phyloP scores from a whole-genome alignment of 345 rosid species.

The Salix dunnii region DNA sequence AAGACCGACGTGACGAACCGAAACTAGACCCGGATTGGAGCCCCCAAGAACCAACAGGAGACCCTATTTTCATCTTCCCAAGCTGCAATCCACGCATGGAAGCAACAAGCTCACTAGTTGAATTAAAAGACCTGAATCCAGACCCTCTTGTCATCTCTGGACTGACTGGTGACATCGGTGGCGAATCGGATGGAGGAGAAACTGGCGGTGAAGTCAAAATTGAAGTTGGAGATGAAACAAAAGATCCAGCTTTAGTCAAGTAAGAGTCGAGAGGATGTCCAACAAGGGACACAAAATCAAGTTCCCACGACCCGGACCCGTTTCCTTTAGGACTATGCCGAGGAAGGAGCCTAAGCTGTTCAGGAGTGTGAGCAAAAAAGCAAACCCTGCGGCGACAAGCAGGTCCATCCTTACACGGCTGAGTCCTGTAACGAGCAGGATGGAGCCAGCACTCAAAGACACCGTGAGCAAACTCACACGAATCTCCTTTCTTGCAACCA shows the following conservation, averaged over 20 bases:
- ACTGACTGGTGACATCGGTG: conserved; percentile 47
- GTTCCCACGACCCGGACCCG: conserved; percentile 2
- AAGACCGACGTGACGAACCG: conserved; percentile 36
- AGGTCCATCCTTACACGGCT: conserved; percentile 76
- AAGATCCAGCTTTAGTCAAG: conserved; percentile 1
- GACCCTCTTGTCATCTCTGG: conserved; percentile 13
- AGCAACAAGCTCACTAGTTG: conserved; percentile 30
- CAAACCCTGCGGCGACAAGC: conserved; percentile 66
- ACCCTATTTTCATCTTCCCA: conserved; percentile 22
- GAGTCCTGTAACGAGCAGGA: conserved; percentile 76
- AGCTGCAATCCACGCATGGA: conserved; percentile 45
- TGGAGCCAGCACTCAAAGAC: conserved; percentile 95
- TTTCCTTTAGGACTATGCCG: conserved; percentile 9
- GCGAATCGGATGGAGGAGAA: conserved; percentile 52
- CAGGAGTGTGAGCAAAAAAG: conserved; percentile 81
- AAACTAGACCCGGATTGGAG: conserved; percentile 32
- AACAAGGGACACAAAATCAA: conserved; percentile 12
- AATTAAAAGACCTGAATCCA: conserved; percentile 15
- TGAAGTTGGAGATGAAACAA: conserved; percentile 49
- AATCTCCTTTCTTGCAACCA: conserved; percentile 51
- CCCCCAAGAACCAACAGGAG: conserved; percentile 30
- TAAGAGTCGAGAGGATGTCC: conserved; percentile 10
- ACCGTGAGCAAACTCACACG: conserved; percentile 60
- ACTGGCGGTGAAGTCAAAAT: conserved; percentile 39
- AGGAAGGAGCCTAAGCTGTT: conserved; percentile 54